Evolutionary conservation across 352 stramenopile genomes (phyloP), one percentile per base, ranked within the genome.

Genomic region (Plasmopara muralis): DNA sequence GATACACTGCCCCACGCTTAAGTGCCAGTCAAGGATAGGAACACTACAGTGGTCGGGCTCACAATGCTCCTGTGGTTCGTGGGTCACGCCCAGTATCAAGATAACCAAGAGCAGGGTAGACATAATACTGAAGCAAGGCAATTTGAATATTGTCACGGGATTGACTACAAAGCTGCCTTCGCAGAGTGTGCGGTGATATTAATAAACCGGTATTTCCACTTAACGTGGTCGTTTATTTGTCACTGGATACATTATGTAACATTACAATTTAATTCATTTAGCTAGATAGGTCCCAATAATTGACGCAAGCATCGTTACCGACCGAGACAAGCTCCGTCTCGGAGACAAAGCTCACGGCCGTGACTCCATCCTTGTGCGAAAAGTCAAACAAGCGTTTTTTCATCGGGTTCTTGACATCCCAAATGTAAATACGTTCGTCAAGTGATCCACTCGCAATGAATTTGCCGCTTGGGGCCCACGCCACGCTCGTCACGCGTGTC

Each of bases 381-480:
- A 88, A 89, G 12, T 89, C 77, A 47, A 90, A 87, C 12, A 60
- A 65, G 46, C 68, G 71, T 62, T 87, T 89, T 18, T 72, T 74
- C 63, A 62, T 69, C 14, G 77, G 77, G 46, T 64, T 89, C 54
- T 83, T 75, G 7, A 97, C 67, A 62, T 85, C 95, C 95, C 95
- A 99, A 15, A 98, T 78, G 70, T 97, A 98, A 54, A 99, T 93
- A 49, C 89, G 90, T 57, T 98, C 95, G 65, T 99, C 95, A 15
- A 94, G 77, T 40, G 93, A 91, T 7, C 92, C 89, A 53, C 87
- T 97, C 10, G 85, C 95, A 6, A 99, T 61, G 33, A 93, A 85
- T 43, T 86, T 84, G 52, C 93, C 85, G 57, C 94, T 93, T 1
- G 84, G 83, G 20, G 88, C 93, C 92, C 96, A 99, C 28, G 93